Conservation (phyloP, 257 asterid genomes). For the Plantago elongata region DNA sequence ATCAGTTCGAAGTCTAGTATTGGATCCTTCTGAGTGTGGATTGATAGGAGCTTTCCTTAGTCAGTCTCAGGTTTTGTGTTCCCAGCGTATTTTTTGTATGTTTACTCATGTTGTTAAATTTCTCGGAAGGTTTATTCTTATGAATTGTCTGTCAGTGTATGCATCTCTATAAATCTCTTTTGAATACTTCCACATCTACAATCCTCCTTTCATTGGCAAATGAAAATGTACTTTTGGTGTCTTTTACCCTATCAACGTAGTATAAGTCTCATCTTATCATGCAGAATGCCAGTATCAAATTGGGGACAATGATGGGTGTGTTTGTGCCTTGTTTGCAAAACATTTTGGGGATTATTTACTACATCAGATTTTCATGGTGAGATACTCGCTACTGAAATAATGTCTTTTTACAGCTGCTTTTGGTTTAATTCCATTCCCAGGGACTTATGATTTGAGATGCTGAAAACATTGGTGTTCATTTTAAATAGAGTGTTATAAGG, state of each 20-base stretch:
- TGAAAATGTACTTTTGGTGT: slow-evolving; percentile 10
- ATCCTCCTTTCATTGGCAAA: slow-evolving; percentile 2
- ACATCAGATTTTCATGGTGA: slow-evolving; percentile 93
- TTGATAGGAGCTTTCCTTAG: no score
- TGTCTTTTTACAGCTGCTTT: neutral
- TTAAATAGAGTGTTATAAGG: no score
- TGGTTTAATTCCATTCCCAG: slow-evolving; percentile 11
- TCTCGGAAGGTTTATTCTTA: neutral
- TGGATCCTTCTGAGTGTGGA: no score
- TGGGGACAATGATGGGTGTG: slow-evolving; percentile 98
- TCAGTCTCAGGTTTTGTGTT: neutral
- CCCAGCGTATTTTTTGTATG: neutral
- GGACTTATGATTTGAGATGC: slow-evolving; percentile 4
- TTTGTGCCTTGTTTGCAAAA: slow-evolving; percentile 95
- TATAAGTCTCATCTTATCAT: slow-evolving; percentile 25
- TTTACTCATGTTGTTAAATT: neutral
- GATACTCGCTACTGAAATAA: slow-evolving; percentile 16
- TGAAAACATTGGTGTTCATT: no score
- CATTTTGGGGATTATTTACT: slow-evolving; percentile 93
- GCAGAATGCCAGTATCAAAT: slow-evolving; percentile 65
- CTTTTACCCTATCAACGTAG: slow-evolving; percentile 10
- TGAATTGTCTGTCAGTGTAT: neutral
- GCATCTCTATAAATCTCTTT: neutral
- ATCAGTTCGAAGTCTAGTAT: neutral
- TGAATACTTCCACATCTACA: neutral